phyloP scores from a whole-genome alignment of 495 filamentous ascomycete genomes.

The Cetradonia linearis region DNA sequence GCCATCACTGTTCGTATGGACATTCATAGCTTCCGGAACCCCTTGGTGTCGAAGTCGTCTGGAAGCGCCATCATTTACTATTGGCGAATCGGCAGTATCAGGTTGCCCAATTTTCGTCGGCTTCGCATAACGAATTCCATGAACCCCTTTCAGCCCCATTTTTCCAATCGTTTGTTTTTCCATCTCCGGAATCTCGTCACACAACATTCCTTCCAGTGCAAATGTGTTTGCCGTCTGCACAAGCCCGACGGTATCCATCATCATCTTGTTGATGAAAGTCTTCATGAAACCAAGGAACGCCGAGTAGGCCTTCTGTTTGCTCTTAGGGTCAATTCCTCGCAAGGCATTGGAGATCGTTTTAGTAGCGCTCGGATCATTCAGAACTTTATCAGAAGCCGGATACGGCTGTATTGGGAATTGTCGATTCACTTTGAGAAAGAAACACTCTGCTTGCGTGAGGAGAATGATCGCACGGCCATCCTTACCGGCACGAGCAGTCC shows the following conservation, averaged over 20 bases:
- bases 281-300: slow-evolving; percentile 45
- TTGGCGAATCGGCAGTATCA: background rate
- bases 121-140: slow-evolving; percentile 34
- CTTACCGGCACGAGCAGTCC: slow-evolving; percentile 54
- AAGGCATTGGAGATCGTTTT: slow-evolving; percentile 28
- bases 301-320: slow-evolving; percentile 46
- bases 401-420: slow-evolving; percentile 47
- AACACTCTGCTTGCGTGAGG: slow-evolving; percentile 48
- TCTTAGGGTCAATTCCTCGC: slow-evolving; percentile 36
- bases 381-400: slow-evolving; percentile 34
- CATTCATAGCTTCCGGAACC: slow-evolving; percentile 2
- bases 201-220: slow-evolving; percentile 37
- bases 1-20: background rate
- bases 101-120: background rate
- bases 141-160: slow-evolving; percentile 42
- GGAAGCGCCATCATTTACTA: background rate
- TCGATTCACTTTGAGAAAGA: slow-evolving; percentile 45
- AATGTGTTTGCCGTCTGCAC: slow-evolving; percentile 38
- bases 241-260: slow-evolving; percentile 34
- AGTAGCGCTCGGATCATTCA: slow-evolving; percentile 18
- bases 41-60: slow-evolving; percentile 12
- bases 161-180: slow-evolving; percentile 38
- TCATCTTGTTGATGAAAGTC: slow-evolving; percentile 32
- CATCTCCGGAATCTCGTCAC: slow-evolving; percentile 38
- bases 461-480: slow-evolving; percentile 59